Conservation (phyloP, 2,329 filamentous ascomycete genomes). For the Hymenoscyphus linearis region DNA sequence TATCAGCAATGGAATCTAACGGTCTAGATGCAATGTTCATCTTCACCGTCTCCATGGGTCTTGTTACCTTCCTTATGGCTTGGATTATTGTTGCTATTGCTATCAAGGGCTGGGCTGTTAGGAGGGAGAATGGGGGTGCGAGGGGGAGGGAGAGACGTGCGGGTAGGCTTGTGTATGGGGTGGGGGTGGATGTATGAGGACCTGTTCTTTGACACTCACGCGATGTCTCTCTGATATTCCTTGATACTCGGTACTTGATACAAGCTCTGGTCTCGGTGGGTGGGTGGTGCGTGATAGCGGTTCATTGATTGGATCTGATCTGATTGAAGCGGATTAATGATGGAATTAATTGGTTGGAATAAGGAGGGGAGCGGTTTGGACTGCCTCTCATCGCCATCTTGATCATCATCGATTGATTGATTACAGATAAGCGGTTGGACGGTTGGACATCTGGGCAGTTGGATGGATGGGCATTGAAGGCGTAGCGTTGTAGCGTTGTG, state of each 20-base stretch:
- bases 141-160: background rate
- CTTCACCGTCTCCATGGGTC: constrained; percentile 81
- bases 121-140: constrained; percentile 32
- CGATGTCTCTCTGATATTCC: background rate
- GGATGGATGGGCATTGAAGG: constrained; percentile 1
- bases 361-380: no score
- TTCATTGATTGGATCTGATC: no score
- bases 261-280: no score
- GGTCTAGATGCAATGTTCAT: constrained; percentile 86
- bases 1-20: constrained; percentile 71
- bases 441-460: background rate
- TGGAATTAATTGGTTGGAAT: no score
- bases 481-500: background rate
- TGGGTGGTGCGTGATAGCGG: no score
- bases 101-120: constrained; percentile 79
- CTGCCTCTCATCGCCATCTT: no score
- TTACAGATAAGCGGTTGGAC: background rate
- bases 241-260: no score
- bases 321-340: no score
- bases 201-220: background rate
- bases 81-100: constrained; percentile 75
- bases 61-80: constrained; percentile 79
- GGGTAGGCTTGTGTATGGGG: background rate
- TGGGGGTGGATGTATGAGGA: background rate
- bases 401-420: background rate